phyloP scores from a whole-genome alignment of 2,329 filamentous ascomycete genomes.

The Botryosphaeria dothidea region DNA sequence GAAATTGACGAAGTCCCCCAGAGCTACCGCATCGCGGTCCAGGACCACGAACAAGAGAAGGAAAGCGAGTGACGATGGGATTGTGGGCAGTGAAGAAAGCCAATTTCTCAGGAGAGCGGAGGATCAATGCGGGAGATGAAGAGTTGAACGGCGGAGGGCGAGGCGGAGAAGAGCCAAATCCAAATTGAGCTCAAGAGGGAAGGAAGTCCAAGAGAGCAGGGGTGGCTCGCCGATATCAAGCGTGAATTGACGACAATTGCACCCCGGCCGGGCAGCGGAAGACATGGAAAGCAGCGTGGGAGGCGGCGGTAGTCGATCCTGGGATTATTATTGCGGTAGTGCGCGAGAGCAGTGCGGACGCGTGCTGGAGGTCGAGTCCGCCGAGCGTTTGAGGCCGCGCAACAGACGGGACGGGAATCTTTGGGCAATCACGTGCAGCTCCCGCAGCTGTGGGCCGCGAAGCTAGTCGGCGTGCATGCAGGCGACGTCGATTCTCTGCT shows the following conservation, averaged over 20 bases:
- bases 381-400: slow-evolving; percentile 9
- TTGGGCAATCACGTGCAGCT: slow-evolving; percentile 4
- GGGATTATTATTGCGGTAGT: background rate
- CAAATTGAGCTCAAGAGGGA: slow-evolving; percentile 17
- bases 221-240: slow-evolving; percentile 9
- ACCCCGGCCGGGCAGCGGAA: background rate
- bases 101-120: background rate
- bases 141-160: background rate
- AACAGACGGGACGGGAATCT: background rate
- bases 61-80: background rate
- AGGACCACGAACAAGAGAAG: background rate
- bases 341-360: background rate
- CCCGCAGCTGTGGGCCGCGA: background rate
- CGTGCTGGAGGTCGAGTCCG: background rate
- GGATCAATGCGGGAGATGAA: slow-evolving; percentile 6
- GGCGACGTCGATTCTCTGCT: background rate
- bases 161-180: background rate
- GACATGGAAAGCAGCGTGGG: slow-evolving; percentile 6
- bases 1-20: slow-evolving; percentile 9
- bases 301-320: background rate
- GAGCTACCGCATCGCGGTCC: slow-evolving; percentile 16
- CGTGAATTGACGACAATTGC: slow-evolving; percentile 15
- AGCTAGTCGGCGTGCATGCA: background rate
- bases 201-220: slow-evolving; percentile 18
- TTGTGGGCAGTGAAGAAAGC: background rate